phyloP scores from a whole-genome alignment of 1,284 basidiomycete species.

The Malassezia japonica region DNA sequence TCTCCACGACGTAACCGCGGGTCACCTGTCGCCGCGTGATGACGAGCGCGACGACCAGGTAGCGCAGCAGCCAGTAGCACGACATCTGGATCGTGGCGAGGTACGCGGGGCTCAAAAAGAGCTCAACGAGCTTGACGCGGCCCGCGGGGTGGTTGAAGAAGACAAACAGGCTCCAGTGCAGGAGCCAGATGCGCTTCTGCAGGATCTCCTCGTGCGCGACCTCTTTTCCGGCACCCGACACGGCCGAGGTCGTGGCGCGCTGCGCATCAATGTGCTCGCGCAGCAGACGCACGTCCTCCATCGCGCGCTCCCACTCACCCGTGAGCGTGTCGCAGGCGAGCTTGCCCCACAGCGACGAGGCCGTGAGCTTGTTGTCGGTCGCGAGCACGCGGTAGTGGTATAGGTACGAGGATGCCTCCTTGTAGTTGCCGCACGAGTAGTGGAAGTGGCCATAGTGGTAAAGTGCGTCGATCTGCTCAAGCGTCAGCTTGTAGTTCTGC shows the following conservation, averaged over 20 bases:
- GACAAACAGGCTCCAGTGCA: conserved; percentile 96
- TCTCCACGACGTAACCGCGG: conserved; percentile 37
- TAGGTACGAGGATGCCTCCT: conserved; percentile 87
- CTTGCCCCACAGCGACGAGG: conserved; percentile 96
- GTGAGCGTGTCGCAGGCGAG: conserved; percentile 89
- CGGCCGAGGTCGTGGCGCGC: conserved; percentile 19
- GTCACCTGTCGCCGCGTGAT: conserved; percentile 63
- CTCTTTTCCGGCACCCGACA: not conserved
- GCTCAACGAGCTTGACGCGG: conserved; percentile 84
- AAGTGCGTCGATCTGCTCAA: conserved; percentile 87
- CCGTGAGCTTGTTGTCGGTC: conserved; percentile 78
- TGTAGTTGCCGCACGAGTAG: conserved; percentile 93
- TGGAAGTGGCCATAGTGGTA: conserved; percentile 98
- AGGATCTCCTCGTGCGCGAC: conserved; percentile 57
- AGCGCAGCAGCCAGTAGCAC: conserved; percentile 87
- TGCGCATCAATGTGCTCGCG: conserved; percentile 72
- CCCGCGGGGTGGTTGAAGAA: conserved; percentile 94
- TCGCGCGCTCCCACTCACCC: conserved; percentile 85
- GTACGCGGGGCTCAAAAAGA: conserved; percentile 89
- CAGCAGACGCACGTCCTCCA: conserved; percentile 85
- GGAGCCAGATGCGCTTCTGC: conserved; percentile 92
- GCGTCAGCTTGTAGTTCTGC: conserved; percentile 83
- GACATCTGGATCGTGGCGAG: conserved; percentile 97
- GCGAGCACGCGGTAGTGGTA: conserved; percentile 98
- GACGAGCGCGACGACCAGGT: conserved; percentile 83